Evolutionary conservation across 2,329 filamentous ascomycete species (phyloP), one percentile per base, ranked within the genome.

Genomic region (Penicillium decumbens): DNA sequence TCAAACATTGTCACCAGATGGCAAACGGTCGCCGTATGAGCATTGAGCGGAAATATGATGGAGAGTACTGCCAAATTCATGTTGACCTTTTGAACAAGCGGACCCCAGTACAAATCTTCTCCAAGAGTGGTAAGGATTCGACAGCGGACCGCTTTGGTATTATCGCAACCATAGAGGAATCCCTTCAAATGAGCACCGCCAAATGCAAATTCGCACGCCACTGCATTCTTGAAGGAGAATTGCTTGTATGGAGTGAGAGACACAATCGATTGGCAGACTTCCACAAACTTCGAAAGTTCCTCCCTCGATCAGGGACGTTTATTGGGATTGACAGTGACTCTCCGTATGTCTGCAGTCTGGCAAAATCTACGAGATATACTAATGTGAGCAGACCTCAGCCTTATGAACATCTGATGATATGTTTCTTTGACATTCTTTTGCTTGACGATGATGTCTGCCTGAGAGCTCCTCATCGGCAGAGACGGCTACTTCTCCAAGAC

Each of bases 31-130:
- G 79, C 13, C 79, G 72, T 10, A 82, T 91, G 80, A 88, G 85
- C 50, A 78, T 89, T 23, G 89, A 95, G 66, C 77, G 84, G 44
- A 95, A 95, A 65, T 82, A 95, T 53, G 89, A 95, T 60, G 89
- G 88, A 10, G 90, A 95, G 67, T 95, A 93, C 58, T 95, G 88
- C 59, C 90, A 95, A 66, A 82, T 95, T 27, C 90, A 95, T 61
- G 74, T 95, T 33, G 83, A 95, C 62, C 72, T 88, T 6, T 73
- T 73, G 7, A 81, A 79, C 72, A 13, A 48, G 12, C 41, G 64
- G 50, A 64, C 77, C 1, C 79, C 76, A 41, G 82, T 95, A 25
- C 84, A 86, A 55, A 92, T 95, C 27, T 95, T 93, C 65, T 95
- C 89, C 8, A 96, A 95, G 65, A 93, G 89, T 61, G 89, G 90